These are phyloP conservation scores for Theobroma cacao DNA, from an alignment of 345 rosid genomes.

Conservation along the genomic window DNA sequence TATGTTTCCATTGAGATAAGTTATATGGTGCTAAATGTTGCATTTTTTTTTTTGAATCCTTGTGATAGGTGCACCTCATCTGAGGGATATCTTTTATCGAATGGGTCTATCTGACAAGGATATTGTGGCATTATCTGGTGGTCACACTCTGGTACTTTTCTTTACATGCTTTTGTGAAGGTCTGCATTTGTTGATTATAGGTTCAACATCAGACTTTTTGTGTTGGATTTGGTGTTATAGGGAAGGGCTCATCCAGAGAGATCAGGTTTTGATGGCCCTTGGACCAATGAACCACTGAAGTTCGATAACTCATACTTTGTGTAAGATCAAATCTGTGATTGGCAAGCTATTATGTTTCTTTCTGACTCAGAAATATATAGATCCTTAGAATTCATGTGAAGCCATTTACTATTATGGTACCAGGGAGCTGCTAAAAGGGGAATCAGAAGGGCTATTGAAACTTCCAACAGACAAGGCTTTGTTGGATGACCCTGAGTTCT, in stretches of 20 bases:
- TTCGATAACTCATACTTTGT: conserved; percentile 92
- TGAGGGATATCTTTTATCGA: conserved; percentile 76
- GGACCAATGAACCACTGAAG: conserved; percentile 92
- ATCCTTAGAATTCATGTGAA: neutral
- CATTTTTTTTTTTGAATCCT: neutral
- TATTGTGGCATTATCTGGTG: conserved; percentile 73
- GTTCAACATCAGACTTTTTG: conserved; percentile 1
- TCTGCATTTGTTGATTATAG: neutral
- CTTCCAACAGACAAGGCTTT: conserved; percentile 84
- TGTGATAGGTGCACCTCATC: conserved; percentile 60
- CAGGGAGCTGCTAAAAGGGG: conserved; percentile 75
- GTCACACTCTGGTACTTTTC: conserved; percentile 45
- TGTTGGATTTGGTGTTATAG: conserved; percentile 34
- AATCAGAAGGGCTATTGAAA: conserved; percentile 76
- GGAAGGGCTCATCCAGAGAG: conserved; percentile 94
- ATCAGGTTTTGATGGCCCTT: conserved; percentile 95
- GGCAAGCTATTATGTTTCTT: neutral
- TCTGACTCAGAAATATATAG: neutral
- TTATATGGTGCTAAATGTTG: neutral
- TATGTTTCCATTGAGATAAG: neutral
- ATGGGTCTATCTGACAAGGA: conserved; percentile 92
- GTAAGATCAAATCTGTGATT: conserved; percentile 40
- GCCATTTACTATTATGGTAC: conserved; percentile 5
- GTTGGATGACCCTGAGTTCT: conserved; percentile 65
- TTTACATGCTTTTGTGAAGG: neutral